Conservation (phyloP, 495 filamentous ascomycete genomes). For the Neurospora terricola region DNA sequence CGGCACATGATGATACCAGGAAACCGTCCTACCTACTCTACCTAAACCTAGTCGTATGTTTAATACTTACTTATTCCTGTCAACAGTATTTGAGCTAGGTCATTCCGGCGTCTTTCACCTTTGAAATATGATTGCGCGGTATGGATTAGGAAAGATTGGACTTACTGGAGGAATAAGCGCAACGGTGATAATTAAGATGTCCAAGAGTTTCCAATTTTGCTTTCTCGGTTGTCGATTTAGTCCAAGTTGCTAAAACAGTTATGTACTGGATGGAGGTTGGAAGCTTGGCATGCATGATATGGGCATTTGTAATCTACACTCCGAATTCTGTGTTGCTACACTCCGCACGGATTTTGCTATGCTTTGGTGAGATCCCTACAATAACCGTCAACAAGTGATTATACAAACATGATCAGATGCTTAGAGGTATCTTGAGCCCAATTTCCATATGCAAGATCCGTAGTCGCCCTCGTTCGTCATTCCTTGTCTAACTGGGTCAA, state of each 20-base stretch:
- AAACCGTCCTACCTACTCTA: neutral
- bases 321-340: neutral
- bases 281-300: neutral
- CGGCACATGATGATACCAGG: neutral
- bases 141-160: neutral
- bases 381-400: neutral
- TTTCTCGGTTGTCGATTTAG: neutral
- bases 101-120: neutral
- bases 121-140: neutral
- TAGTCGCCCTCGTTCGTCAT: neutral
- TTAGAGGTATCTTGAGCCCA: neutral
- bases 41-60: neutral
- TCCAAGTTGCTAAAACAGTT: neutral
- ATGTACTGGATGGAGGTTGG: neutral
- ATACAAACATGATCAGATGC: neutral
- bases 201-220: neutral
- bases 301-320: neutral
- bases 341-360: neutral
- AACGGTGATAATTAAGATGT: neutral
- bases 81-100: neutral
- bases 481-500: neutral
- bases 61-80: neutral
- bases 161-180: neutral
- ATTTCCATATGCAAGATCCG: neutral
- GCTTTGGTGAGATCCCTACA: neutral